Evolutionary conservation across 805 yeast species (phyloP).

Genomic region (Candida insectorum): DNA sequence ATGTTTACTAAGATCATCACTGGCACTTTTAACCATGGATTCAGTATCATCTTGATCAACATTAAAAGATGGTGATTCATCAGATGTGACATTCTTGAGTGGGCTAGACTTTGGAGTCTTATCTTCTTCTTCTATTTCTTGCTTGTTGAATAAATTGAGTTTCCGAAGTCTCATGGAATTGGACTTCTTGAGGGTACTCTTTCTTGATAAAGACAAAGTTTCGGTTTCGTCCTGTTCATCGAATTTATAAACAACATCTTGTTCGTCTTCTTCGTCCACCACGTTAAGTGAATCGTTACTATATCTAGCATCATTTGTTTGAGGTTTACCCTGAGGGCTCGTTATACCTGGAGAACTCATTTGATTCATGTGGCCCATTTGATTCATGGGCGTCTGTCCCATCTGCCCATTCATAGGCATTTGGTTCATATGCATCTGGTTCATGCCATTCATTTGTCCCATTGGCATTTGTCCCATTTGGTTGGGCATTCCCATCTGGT

Average conservation of each 20-base stretch:
- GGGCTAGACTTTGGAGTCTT: slow-evolving; percentile 3
- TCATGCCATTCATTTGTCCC: slow-evolving; percentile 3
- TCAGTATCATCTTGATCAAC: slow-evolving; percentile 10
- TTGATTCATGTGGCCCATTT: slow-evolving; percentile 3
- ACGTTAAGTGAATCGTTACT: slow-evolving; percentile 35
- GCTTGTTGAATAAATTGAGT: slow-evolving; percentile 31
- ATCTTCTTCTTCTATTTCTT: slow-evolving; percentile 8
- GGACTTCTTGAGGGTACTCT: slow-evolving; percentile 36
- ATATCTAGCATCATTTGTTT: slow-evolving; percentile 3
- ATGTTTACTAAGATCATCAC: slow-evolving; percentile 14
- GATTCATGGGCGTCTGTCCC: not conserved
- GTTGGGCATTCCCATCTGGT: slow-evolving; percentile 2
- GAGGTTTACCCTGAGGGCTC: too few species aligned
- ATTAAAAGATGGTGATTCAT: slow-evolving; percentile 20
- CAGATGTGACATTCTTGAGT: not conserved
- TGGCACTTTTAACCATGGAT: slow-evolving; percentile 13
- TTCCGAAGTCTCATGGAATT: slow-evolving; percentile 41
- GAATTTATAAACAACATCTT: slow-evolving; percentile 28
- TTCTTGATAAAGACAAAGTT: slow-evolving; percentile 28
- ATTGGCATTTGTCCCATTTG: slow-evolving; percentile 3
- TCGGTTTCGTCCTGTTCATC: slow-evolving; percentile 26
- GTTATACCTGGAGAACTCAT: slow-evolving; percentile 3
- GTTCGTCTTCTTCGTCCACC: slow-evolving; percentile 28
- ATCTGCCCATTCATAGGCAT: slow-evolving; percentile 2
- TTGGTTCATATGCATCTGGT: slow-evolving; percentile 6